phyloP scores from a whole-genome alignment of 352 stramenopile species.

The Pythium aristosporum region DNA sequence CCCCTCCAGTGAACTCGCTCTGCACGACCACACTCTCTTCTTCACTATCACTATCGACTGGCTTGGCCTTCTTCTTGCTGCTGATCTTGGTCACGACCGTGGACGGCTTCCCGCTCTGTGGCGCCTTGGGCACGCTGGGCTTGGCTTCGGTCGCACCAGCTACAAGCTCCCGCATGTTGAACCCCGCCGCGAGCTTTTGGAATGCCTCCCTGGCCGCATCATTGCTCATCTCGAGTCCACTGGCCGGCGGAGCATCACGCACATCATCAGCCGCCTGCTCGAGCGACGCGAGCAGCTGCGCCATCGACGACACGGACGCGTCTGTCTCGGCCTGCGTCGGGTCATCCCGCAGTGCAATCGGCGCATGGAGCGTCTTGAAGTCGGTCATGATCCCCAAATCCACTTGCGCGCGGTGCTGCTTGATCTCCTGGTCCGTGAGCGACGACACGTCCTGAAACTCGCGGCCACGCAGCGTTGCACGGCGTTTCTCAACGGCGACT shows the following conservation, averaged over 20 bases:
- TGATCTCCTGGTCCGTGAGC: constrained; percentile 26
- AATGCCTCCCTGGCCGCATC: constrained; percentile 53
- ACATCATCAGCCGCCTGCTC: constrained; percentile 50
- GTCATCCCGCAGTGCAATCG: constrained; percentile 71
- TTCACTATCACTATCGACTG: constrained; percentile 62
- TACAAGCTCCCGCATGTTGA: constrained; percentile 47
- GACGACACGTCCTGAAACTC: constrained; percentile 70
- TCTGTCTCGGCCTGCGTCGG: constrained; percentile 47
- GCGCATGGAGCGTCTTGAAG: constrained; percentile 70
- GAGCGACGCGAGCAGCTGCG: constrained; percentile 67
- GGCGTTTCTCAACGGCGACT: constrained; percentile 57
- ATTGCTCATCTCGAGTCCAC: constrained; percentile 37
- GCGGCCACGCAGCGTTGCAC: constrained; percentile 66
- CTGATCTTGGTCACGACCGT: constrained; percentile 1
- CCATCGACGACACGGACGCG: constrained; percentile 67
- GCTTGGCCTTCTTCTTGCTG: constrained; percentile 18
- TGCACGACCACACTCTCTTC: constrained; percentile 70
- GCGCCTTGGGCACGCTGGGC: constrained; percentile 8
- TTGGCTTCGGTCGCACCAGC: constrained; percentile 29
- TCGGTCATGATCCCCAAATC: constrained; percentile 85
- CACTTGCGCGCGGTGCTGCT: constrained; percentile 45
- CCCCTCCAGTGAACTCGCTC: constrained; percentile 55
- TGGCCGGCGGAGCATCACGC: constrained; percentile 21
- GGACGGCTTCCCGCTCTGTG: background rate
- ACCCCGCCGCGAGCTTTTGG: constrained; percentile 51